A percentile compares a stretch with the other conserved stretches of the same genome.
Evolutionary conservation across 108 stramenopile genomes (phyloP).

Genomic region (Skeletonema grethae): DNA sequence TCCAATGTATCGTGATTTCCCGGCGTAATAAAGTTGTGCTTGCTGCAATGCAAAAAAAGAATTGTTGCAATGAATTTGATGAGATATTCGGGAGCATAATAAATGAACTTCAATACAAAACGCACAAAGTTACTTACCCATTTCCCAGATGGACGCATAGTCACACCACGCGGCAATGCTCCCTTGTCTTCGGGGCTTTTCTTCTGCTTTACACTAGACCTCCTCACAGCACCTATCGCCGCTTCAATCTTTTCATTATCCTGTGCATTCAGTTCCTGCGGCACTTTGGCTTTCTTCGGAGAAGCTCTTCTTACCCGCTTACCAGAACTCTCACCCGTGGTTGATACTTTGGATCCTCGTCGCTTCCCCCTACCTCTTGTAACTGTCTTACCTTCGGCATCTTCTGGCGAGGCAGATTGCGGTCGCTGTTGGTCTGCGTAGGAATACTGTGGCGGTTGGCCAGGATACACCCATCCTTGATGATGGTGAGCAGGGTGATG

Average conservation of each 20-base stretch:
- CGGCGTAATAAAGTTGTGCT: slow-evolving; percentile 77
- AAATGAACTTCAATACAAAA: neutral
- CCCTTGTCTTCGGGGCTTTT: slow-evolving; percentile 75
- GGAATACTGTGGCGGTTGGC: slow-evolving; percentile 17
- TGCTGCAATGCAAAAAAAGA: slow-evolving; percentile 27
- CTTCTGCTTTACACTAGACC: slow-evolving; percentile 49
- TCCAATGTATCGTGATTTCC: slow-evolving; percentile 72
- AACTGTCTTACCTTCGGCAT: neutral
- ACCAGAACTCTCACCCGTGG: neutral
- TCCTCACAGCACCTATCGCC: slow-evolving; percentile 41
- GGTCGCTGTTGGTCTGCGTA: slow-evolving; percentile 10
- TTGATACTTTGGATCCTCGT: neutral
- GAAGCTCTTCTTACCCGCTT: neutral
- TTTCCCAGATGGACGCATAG: slow-evolving; percentile 61
- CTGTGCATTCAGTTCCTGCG: slow-evolving; percentile 21
- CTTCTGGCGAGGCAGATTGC: neutral
- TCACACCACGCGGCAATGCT: slow-evolving; percentile 61
- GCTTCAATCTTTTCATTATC: slow-evolving; percentile 33
- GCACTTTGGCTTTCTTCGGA: slow-evolving; percentile 18
- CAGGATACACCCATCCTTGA: slow-evolving; percentile 14
- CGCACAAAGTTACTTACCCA: slow-evolving; percentile 31
- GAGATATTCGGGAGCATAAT: neutral
- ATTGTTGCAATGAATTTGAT: neutral
- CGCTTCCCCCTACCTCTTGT: slow-evolving; percentile 4
- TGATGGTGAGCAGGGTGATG: slow-evolving; percentile 22